Evolutionary conservation across 768 basidiomycete genomes (phyloP).

Genomic region (Collybia mongolica): DNA sequence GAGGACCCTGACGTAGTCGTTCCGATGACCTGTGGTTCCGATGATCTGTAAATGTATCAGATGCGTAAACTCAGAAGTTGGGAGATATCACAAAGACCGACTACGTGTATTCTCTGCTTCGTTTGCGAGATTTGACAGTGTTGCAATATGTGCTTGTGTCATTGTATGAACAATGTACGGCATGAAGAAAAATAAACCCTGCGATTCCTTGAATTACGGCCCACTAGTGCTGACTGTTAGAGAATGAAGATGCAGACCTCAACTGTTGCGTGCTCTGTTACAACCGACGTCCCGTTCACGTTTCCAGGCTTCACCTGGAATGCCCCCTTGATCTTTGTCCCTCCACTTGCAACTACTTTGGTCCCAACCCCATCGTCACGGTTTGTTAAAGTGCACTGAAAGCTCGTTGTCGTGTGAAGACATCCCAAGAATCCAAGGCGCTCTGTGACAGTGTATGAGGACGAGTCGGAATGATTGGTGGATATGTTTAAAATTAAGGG

Average conservation of each 20-base stretch:
- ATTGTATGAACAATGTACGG: conserved; percentile 32
- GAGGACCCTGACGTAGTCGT: background rate
- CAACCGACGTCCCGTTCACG: conserved; percentile 15
- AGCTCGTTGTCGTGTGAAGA: conserved; percentile 24
- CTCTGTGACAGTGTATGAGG: conserved; percentile 28
- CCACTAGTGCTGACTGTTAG: background rate
- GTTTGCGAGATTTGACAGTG: conserved; percentile 23
- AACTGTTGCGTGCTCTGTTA: conserved; percentile 24
- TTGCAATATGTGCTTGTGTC: conserved; percentile 22
- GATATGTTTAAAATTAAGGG: conserved; percentile 21
- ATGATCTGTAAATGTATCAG: no score
- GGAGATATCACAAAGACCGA: conserved; percentile 4
- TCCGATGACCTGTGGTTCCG: background rate
- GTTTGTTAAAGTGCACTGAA: conserved; percentile 15
- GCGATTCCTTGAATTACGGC: background rate
- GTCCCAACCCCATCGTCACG: conserved; percentile 22
- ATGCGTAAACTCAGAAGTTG: no score
- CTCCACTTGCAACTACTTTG: conserved; percentile 21
- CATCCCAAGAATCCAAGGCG: conserved; percentile 22
- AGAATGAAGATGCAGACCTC: conserved; percentile 20
- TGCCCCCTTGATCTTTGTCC: conserved; percentile 20
- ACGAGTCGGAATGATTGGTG: conserved; percentile 12
- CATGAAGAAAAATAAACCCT: conserved; percentile 33
- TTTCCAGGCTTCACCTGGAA: conserved; percentile 14
- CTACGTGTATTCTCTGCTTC: conserved; percentile 18